Evolutionary conservation across 2,329 filamentous ascomycete species (phyloP).

Genomic region (Cadophora gregata): DNA sequence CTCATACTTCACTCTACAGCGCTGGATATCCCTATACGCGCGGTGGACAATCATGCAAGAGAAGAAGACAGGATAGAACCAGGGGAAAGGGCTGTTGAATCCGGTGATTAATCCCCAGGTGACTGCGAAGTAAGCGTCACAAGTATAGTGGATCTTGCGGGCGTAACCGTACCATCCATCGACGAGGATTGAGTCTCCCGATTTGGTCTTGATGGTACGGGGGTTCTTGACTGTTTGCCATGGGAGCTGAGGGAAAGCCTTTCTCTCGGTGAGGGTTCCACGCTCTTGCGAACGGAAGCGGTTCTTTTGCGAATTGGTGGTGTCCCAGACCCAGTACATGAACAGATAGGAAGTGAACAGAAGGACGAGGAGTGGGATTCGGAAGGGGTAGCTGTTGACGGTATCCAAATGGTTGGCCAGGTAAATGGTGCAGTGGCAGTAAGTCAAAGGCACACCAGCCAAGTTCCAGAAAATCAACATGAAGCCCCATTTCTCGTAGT

Average conservation of each 20-base stretch:
- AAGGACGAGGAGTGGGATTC: constrained; percentile 66
- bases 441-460: constrained; percentile 86
- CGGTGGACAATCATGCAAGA: constrained; percentile 80
- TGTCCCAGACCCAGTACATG: constrained; percentile 92
- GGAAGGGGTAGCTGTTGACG: constrained; percentile 79
- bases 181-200: constrained; percentile 77
- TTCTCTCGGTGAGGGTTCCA: constrained; percentile 72
- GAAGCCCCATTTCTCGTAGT: constrained; percentile 96
- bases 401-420: constrained; percentile 74
- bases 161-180: constrained; percentile 88
- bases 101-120: constrained; percentile 83
- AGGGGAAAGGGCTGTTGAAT: constrained; percentile 81
- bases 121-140: constrained; percentile 78
- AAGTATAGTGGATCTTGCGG: constrained; percentile 82
- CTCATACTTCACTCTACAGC: constrained; percentile 80
- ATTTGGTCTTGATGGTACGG: constrained; percentile 73
- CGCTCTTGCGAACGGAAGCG: constrained; percentile 83
- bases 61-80: constrained; percentile 90
- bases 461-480: constrained; percentile 99
- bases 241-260: constrained; percentile 87
- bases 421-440: constrained; percentile 93
- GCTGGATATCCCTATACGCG: constrained; percentile 74
- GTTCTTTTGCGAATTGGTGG: constrained; percentile 92
- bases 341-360: constrained; percentile 78
- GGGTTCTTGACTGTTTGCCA: constrained; percentile 86